These are phyloP conservation scores for Silene conica DNA, from an alignment of 148 eudicot genomes.

Conservation along the genomic window DNA sequence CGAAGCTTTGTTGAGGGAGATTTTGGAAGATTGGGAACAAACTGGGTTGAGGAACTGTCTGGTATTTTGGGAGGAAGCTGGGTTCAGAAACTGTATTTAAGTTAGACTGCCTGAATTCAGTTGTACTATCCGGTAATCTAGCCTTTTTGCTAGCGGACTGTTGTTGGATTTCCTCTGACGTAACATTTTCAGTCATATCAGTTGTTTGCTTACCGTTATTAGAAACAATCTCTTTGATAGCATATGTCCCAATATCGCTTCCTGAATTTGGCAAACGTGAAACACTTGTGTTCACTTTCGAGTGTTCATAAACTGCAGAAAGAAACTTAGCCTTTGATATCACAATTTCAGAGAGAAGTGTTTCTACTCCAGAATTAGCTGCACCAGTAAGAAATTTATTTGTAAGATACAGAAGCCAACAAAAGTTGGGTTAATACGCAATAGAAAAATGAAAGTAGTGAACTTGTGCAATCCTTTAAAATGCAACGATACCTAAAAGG, in stretches of 20 bases:
- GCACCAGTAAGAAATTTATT: slow-evolving; percentile 10
- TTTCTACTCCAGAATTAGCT: slow-evolving; percentile 37
- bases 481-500: slow-evolving; percentile 47
- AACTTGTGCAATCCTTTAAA: background rate
- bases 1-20: background rate
- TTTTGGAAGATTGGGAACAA: slow-evolving; percentile 16
- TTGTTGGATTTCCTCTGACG: slow-evolving; percentile 11
- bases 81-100: slow-evolving; percentile 4
- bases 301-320: slow-evolving; percentile 27
- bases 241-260: slow-evolving; percentile 4
- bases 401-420: background rate
- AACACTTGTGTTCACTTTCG: slow-evolving; percentile 7
- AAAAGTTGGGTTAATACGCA: background rate
- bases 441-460: background rate
- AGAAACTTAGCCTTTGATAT: slow-evolving; percentile 44
- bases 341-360: slow-evolving; percentile 40
- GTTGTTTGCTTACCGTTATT: slow-evolving; percentile 11
- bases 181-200: slow-evolving; percentile 8
- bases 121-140: slow-evolving; percentile 6
- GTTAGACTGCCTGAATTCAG: slow-evolving; percentile 20
- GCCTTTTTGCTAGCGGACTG: slow-evolving; percentile 5
- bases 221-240: background rate
- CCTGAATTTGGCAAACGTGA: slow-evolving; percentile 18
- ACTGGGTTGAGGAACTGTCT: background rate
- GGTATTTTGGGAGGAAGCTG: background rate